Base-by-base conservation (phyloP, 2,329 filamentous ascomycete genomes). In the Capronia americana region DNA sequence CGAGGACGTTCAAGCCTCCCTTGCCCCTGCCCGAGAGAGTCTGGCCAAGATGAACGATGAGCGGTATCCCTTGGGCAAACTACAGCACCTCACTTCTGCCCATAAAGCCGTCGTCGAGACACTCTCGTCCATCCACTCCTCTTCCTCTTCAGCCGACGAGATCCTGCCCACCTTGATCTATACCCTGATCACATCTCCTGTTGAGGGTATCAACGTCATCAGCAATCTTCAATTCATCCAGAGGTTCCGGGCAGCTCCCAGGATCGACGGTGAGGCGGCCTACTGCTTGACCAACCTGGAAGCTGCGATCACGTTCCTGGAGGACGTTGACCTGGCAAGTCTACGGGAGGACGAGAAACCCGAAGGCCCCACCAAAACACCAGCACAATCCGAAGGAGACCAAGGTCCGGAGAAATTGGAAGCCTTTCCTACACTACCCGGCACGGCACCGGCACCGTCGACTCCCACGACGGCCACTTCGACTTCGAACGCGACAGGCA, bases 81-180 rank as follows among this genome's bases (percentile, higher is more conserved):
- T 98, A 50, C 91, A 93, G 74, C 89, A 93, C 74, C 84, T 99
- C 63, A 96, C 93, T 71, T 88, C 89, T 46, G 92, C 92, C 2
- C 95, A 98, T 78, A 96, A 96, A 81, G 90, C 89, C 70, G 98
- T 99, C 69, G 95, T 99, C 57, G 94, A 98, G 77, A 93, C 93
- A 4, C 77, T 90, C 20, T 88, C 87, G 17, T 84, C 86, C 61
- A 79, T 89, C 23, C 85, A 89, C 62, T 86, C 87, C 8, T 86
- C 93, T 0, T 86, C 87, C 0, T 97, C 95, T 0, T 98, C 95
- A 0, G 95, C 95, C 2, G 95, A 99, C 75, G 95, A 98, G 79
- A 96, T 99, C 62, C 88, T 99, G 77, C 95, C 95, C 0, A 97
- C 96, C 78, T 85, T 99, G 69, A 99, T 99, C 68, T 99, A 96